Evolutionary conservation across 2,329 filamentous ascomycete species (phyloP).

Genomic region (Stachybotrys chartarum): DNA sequence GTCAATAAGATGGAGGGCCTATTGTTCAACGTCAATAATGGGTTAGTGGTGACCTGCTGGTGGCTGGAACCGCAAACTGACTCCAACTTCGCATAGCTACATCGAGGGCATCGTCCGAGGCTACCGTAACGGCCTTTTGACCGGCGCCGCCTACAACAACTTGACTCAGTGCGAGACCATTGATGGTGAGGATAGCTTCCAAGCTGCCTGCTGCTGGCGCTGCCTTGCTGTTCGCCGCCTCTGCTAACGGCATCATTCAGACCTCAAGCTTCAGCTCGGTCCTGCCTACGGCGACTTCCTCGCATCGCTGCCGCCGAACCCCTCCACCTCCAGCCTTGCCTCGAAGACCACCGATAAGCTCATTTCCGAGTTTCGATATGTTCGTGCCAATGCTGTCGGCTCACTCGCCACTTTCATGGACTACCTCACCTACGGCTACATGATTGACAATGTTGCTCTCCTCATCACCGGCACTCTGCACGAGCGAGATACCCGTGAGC

Average conservation of each 20-base stretch:
- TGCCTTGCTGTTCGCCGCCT: not conserved
- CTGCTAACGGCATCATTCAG: conserved; percentile 37
- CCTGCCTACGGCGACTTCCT: conserved; percentile 98
- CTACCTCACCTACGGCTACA: conserved; percentile 97
- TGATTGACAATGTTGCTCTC: conserved; percentile 99
- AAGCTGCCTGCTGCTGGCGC: not conserved
- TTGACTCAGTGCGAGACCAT: conserved; percentile 96
- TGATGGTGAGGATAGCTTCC: conserved; percentile 57
- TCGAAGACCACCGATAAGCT: conserved; percentile 97
- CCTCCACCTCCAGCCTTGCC: conserved; percentile 90
- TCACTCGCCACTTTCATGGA: conserved; percentile 94
- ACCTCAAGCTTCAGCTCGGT: conserved; percentile 95
- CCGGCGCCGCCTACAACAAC: conserved; percentile 85
- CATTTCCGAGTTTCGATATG: conserved; percentile 92
- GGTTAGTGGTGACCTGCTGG: conserved; percentile 43
- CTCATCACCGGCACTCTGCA: conserved; percentile 97
- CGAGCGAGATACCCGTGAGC: conserved; percentile 91
- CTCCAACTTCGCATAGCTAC: conserved; percentile 52
- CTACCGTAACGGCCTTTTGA: conserved; percentile 91
- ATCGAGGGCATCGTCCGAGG: conserved; percentile 96
- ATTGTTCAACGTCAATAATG: conserved; percentile 90
- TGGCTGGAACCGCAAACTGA: conserved; percentile 20
- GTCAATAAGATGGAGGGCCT: conserved; percentile 72
- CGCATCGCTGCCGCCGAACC: conserved; percentile 85
- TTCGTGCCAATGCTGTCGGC: conserved; percentile 88